phyloP scores from a whole-genome alignment of 805 yeast species.

The Kregervanrija pseudodelftensis region DNA sequence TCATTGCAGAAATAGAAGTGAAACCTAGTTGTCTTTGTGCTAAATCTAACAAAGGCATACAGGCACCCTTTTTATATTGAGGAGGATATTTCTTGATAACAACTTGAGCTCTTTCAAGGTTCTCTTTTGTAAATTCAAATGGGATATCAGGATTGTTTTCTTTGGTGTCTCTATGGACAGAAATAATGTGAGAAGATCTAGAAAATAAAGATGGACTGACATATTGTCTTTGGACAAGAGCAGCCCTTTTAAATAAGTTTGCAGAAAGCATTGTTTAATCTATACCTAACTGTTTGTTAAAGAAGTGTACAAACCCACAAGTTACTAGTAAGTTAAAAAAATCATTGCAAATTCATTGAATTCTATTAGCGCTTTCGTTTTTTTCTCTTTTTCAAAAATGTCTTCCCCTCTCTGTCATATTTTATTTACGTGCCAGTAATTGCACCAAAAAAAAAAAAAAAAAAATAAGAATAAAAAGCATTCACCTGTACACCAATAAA shows the following conservation, averaged over 20 bases:
- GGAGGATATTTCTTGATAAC: conserved; percentile 76
- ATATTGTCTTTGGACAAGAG: too few species aligned
- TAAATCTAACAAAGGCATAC: conserved; percentile 78
- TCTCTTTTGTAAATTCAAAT: conserved; percentile 65
- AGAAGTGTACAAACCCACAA: too few species aligned
- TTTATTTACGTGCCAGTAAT: background rate
- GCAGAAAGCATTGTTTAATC: too few species aligned
- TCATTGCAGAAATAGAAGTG: conserved; percentile 83
- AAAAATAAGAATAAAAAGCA: too few species aligned
- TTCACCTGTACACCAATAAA: conserved; percentile 1
- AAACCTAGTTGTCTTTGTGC: conserved; percentile 86
- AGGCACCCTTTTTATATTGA: conserved; percentile 81
- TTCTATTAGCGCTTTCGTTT: too few species aligned
- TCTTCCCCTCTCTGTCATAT: conserved; percentile 1
- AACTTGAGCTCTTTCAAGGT: conserved; percentile 59
- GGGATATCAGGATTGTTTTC: conserved; percentile 61
- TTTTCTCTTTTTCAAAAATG: too few species aligned
- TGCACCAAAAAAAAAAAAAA: too few species aligned
- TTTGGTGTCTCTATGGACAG: conserved; percentile 69
- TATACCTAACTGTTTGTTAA: too few species aligned
- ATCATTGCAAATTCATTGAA: background rate
- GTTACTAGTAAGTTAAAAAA: too few species aligned
- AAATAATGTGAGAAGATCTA: conserved; percentile 26
- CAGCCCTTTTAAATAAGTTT: too few species aligned
- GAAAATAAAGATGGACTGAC: too few species aligned